phyloP scores from a whole-genome alignment of 495 filamentous ascomycete genomes.

The Hypoxylon lenormandii region DNA sequence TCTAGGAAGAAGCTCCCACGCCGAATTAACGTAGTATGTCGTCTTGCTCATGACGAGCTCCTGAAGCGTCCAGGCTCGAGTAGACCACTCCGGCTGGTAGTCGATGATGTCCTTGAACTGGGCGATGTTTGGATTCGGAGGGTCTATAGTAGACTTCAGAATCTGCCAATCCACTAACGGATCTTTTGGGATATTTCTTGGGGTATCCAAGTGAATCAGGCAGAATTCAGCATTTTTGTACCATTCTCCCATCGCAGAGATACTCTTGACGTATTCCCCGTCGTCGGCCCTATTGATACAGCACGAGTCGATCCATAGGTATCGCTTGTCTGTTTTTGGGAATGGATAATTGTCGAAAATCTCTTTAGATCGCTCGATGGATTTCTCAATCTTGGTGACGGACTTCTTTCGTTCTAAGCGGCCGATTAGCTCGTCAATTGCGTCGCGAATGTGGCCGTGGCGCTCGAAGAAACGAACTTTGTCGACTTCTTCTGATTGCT shows the following conservation, averaged over 20 bases:
- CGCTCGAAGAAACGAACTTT: slow-evolving; percentile 48
- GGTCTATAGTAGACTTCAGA: slow-evolving; percentile 8
- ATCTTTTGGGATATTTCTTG: slow-evolving; percentile 26
- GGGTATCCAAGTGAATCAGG: slow-evolving; percentile 60
- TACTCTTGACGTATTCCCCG: slow-evolving; percentile 56
- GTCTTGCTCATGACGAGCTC: slow-evolving; percentile 63
- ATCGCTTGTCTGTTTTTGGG: slow-evolving; percentile 53
- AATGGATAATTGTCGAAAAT: slow-evolving; percentile 56
- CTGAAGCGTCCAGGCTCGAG: slow-evolving; percentile 63
- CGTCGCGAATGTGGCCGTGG: slow-evolving; percentile 49
- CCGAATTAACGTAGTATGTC: slow-evolving; percentile 59
- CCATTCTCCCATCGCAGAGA: slow-evolving; percentile 64
- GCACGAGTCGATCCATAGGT: slow-evolving; percentile 64
- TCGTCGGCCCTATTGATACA: slow-evolving; percentile 62
- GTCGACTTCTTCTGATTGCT: slow-evolving; percentile 14
- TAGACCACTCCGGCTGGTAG: slow-evolving; percentile 55
- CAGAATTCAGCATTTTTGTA: slow-evolving; percentile 62
- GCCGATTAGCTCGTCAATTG: slow-evolving; percentile 53
- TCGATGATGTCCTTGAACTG: slow-evolving; percentile 41
- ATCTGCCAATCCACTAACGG: slow-evolving; percentile 26
- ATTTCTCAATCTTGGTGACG: slow-evolving; percentile 54
- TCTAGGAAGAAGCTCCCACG: slow-evolving; percentile 53
- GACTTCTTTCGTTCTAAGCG: slow-evolving; percentile 56
- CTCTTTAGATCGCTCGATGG: slow-evolving; percentile 50
- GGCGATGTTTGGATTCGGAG: slow-evolving; percentile 33